Conservation (phyloP, 169 alveolate species). For the Cryptosporidium felis region DNA sequence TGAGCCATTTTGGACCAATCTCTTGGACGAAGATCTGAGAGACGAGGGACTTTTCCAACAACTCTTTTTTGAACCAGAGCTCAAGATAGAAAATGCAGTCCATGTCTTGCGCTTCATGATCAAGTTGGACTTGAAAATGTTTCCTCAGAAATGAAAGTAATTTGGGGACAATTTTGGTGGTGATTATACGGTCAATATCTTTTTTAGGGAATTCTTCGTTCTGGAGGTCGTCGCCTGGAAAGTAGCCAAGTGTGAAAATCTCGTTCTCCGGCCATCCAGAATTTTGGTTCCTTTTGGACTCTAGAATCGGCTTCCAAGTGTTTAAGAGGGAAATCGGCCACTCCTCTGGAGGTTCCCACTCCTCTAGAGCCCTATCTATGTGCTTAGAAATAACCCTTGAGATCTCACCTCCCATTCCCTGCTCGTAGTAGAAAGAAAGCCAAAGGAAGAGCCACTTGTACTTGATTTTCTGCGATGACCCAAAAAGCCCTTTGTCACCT, state of each 20-base stretch:
- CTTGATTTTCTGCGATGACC: not conserved
- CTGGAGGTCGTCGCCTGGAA: too few relatives aligned
- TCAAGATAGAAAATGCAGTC: conserved; percentile 1
- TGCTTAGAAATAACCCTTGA: conserved; percentile 8
- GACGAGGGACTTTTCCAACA: not conserved
- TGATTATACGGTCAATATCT: conserved; percentile 3
- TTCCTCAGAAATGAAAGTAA: not conserved
- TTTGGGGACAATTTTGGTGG: conserved; percentile 3
- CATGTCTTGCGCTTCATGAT: not conserved
- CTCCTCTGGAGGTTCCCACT: conserved; percentile 59
- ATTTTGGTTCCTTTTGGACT: not conserved
- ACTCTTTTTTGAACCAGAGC: not conserved
- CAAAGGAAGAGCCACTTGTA: conserved; percentile 47
- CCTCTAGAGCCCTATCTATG: not conserved
- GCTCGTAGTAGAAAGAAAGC: conserved; percentile 39
- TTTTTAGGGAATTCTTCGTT: not conserved
- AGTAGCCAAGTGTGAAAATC: too few relatives aligned
- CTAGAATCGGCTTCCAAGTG: conserved; percentile 29
- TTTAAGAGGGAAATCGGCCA: conserved; percentile 36
- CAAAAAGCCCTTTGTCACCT: not conserved
- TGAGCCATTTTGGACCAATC: conserved; percentile 61
- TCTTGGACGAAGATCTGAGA: conserved; percentile 22
- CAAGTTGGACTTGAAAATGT: not conserved
- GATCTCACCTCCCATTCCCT: conserved; percentile 24
- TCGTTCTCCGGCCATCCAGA: too few relatives aligned